Evolutionary conservation across 176 grass and related monocot species (phyloP).

Genomic region (Raddia guianensis): DNA sequence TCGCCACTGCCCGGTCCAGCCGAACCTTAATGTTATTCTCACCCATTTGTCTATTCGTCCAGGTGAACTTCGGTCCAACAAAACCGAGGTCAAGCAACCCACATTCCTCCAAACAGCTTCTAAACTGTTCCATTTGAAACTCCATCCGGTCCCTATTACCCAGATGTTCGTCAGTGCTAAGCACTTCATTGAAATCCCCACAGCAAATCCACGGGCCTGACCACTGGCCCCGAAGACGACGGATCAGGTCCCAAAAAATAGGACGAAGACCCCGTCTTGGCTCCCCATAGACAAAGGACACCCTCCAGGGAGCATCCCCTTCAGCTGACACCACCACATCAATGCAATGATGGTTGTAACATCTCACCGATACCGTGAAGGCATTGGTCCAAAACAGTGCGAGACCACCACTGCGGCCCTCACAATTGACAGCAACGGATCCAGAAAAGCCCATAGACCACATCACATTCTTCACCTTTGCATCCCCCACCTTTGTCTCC

Average conservation of each 20-base stretch:
- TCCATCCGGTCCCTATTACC: neutral
- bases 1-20: neutral
- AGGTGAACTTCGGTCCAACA: neutral
- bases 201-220: neutral
- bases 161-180: neutral
- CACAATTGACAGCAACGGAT: neutral
- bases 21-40: neutral
- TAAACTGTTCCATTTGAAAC: neutral
- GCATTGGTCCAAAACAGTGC: neutral
- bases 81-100: neutral
- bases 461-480: neutral
- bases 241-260: neutral
- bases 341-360: neutral
- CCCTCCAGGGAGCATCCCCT: neutral
- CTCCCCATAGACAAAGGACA: neutral
- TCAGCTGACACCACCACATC: neutral
- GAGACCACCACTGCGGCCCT: neutral
- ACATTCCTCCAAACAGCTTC: neutral
- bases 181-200: neutral
- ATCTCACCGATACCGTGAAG: neutral
- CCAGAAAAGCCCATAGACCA: neutral
- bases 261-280: neutral
- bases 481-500: neutral
- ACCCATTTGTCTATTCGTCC: neutral
- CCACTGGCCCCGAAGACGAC: neutral